Conservation (phyloP, 805 yeast species). For the Teunomyces cretensis region DNA sequence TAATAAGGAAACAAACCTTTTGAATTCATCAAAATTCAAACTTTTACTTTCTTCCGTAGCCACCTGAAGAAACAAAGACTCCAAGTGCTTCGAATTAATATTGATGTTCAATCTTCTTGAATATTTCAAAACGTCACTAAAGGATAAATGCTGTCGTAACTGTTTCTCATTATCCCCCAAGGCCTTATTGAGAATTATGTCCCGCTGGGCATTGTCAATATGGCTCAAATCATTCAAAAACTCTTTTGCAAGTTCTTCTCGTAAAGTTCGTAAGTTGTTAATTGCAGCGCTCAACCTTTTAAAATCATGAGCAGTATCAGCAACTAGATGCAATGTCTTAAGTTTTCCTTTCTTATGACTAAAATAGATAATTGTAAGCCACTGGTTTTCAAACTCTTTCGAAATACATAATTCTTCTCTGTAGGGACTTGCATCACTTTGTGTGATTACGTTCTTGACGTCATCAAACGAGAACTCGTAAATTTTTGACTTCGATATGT, state of each 20-base stretch:
- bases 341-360: conserved; percentile 59
- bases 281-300: conserved; percentile 56
- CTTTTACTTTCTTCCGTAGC: conserved; percentile 21
- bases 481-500: conserved; percentile 12
- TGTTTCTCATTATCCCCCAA: conserved; percentile 16
- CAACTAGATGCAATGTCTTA: conserved; percentile 78
- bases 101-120: conserved; percentile 71
- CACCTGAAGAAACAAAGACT: conserved; percentile 51
- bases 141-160: conserved; percentile 42
- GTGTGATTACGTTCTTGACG: conserved; percentile 60
- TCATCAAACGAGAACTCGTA: conserved; percentile 52
- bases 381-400: conserved; percentile 58
- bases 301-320: conserved; percentile 60
- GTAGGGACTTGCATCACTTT: conserved; percentile 76
- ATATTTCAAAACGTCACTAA: conserved; percentile 66
- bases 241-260: conserved; percentile 55
- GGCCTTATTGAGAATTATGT: conserved; percentile 24
- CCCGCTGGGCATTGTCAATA: conserved; percentile 27
- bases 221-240: conserved; percentile 46
- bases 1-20: conserved; percentile 65
- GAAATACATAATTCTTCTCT: conserved; percentile 81
- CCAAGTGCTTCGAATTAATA: conserved; percentile 54
- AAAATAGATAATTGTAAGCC: conserved; percentile 81
- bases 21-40: conserved; percentile 72
- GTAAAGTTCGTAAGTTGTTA: conserved; percentile 59